Percentiles rank a stretch among this genome's conserved stretches.
phyloP scores from a whole-genome alignment of 1,139 yeast species.

The Scheffersomyces segobiensis region DNA sequence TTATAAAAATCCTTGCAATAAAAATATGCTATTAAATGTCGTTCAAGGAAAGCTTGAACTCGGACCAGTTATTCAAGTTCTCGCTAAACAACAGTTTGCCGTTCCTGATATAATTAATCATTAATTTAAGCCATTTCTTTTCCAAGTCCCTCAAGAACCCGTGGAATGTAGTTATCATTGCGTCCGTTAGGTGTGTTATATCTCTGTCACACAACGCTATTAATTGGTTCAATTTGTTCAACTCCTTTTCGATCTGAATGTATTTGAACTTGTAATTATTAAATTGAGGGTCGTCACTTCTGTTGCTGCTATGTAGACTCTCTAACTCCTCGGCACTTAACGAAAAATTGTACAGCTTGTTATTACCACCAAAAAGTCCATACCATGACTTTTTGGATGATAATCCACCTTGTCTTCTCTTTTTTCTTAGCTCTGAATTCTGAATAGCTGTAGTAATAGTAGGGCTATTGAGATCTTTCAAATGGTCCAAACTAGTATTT shows the following conservation, averaged over 20 bases:
- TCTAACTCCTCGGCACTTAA: conserved; percentile 9
- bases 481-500: conserved; percentile 22
- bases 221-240: conserved; percentile 43
- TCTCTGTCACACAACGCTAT: conserved; percentile 40
- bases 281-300: neutral
- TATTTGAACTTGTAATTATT: conserved; percentile 24
- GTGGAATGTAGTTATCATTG: conserved; percentile 30
- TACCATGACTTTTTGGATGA: conserved; percentile 42
- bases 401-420: conserved; percentile 17
- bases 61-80: conserved; percentile 40
- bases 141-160: conserved; percentile 37
- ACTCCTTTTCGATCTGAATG: conserved; percentile 41
- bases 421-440: conserved; percentile 26
- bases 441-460: conserved; percentile 40
- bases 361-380: conserved; percentile 46
- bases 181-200: conserved; percentile 34
- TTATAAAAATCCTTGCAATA: neutral
- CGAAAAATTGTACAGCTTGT: conserved; percentile 9
- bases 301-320: neutral
- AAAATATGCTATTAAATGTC: neutral
- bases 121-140: conserved; percentile 41
- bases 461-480: conserved; percentile 42
- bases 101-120: conserved; percentile 38
- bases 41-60: conserved; percentile 23
- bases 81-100: conserved; percentile 41